Evolutionary conservation across 139 green algal species (phyloP).

Genomic region (Volvox reticuliferus): DNA sequence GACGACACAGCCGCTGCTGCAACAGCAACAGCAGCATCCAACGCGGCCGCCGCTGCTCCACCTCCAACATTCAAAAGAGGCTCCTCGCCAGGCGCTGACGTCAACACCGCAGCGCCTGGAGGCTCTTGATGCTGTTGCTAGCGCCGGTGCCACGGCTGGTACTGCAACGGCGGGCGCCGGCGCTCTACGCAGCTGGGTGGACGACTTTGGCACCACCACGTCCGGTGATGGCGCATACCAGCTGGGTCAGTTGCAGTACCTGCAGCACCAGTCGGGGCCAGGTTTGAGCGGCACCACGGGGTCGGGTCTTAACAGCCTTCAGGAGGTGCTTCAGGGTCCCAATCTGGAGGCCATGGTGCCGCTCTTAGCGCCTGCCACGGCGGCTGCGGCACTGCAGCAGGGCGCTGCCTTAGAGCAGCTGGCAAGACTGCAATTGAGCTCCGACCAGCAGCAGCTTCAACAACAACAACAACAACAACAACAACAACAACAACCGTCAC

Average conservation of each 20-base stretch:
- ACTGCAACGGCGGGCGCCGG: background rate
- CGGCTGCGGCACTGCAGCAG: slow-evolving; percentile 4
- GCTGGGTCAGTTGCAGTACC: slow-evolving; percentile 47
- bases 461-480: background rate
- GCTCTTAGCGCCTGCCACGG: slow-evolving; percentile 13
- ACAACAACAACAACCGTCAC: background rate
- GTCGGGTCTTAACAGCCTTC: slow-evolving; percentile 31
- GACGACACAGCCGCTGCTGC: background rate
- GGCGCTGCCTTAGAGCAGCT: slow-evolving; percentile 9
- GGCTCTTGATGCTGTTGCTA: background rate
- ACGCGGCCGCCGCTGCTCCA: background rate
- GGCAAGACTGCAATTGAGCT: background rate
- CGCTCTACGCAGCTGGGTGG: background rate
- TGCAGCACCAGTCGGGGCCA: slow-evolving; percentile 21
- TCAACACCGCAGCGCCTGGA: too few relatives aligned
- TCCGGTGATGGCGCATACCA: slow-evolving; percentile 34
- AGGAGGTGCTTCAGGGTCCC: slow-evolving; percentile 40
- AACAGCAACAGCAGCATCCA: background rate
- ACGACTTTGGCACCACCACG: slow-evolving; percentile 14
- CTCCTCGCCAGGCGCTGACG: background rate
- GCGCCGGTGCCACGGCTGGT: background rate
- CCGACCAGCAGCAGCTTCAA: background rate
- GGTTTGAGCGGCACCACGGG: slow-evolving; percentile 40
- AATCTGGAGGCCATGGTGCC: slow-evolving; percentile 34
- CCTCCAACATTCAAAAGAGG: background rate